Base-by-base conservation (phyloP, 768 basidiomycete genomes). In the Tricholoma sp. region DNA sequence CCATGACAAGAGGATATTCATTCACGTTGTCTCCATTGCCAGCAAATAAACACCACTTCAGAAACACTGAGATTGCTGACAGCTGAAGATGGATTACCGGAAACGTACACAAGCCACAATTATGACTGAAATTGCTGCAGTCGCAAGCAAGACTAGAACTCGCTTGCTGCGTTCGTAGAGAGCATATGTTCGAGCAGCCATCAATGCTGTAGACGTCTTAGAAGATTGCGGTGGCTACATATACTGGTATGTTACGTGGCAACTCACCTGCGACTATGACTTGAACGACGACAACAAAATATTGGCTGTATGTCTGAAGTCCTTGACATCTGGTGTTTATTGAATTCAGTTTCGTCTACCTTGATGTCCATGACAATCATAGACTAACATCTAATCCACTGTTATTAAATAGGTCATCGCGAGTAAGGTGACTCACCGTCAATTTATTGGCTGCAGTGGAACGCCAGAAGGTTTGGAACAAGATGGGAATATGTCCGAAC, bases 401-500 rank as follows among this genome's bases (percentile, higher is more conserved):
- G 24, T 28, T 5, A 42, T 3, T 6, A 42, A 12, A 33, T n/a
- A 34, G 18, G 57, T 41, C 47, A 36, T 13, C 32, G 48, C 8
- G 57, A 50, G 4, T 24, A 45, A 33, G 29, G 51, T 39, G 29
- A 54, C 56, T 33, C 6, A 62, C 62, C 48, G 54, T 28, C 10
- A 39, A 33, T 54, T 64, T 64, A 41, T 59, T 49, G 13, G 55
- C 57, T 29, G 55, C 47, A 9, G 52, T 47, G 20, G 59, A 57
- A 13, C 57, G 34, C 64, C 66, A 69, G 45, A 71, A 70, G 13
- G 57, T 58, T 55, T 69, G 62, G 2, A 65, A 15, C 3, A 69
- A 56, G 33, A 68, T 61, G 31, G 72, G 66, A 1, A 71, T 54
- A 47, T 72, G 71, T 2, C 70, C 68, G 12, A 68, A 55, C 8